Conservation (phyloP, 352 stramenopile genomes). For the Phytophthora pinifolia region DNA sequence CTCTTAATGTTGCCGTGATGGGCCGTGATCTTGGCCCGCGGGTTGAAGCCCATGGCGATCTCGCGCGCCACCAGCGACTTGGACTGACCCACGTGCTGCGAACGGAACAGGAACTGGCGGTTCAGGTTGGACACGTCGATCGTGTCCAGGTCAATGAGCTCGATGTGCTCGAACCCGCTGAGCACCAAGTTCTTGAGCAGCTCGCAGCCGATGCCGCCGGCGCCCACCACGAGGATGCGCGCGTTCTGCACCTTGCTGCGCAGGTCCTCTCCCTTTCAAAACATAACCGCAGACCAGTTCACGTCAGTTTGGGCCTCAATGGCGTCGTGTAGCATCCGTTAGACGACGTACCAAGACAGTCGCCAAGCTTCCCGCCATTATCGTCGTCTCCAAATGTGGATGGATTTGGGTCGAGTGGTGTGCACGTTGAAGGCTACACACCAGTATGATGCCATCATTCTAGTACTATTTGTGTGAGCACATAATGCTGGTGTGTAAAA, state of each 20-base stretch:
- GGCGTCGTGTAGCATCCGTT: neutral
- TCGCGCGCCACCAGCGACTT: constrained; percentile 93
- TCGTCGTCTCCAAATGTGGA: neutral
- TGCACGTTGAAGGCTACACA: too few species aligned
- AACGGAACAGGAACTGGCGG: constrained; percentile 99
- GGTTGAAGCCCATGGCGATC: constrained; percentile 90
- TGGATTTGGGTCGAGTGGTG: neutral
- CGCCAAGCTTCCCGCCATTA: constrained; percentile 30
- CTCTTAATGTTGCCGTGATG: constrained; percentile 98
- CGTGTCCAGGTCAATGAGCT: constrained; percentile 98
- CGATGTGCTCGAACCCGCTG: constrained; percentile 92
- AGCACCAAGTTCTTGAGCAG: constrained; percentile 99
- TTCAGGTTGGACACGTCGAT: constrained; percentile 99
- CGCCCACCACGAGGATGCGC: constrained; percentile 96
- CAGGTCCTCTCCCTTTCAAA: constrained; percentile 54
- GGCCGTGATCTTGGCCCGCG: constrained; percentile 84
- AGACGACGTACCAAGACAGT: constrained; percentile 61
- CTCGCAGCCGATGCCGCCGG: constrained; percentile 99
- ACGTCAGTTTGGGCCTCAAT: neutral
- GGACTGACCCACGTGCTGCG: constrained; percentile 96
- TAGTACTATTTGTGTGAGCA: too few species aligned
- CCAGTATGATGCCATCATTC: too few species aligned
- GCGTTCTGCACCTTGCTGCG: constrained; percentile 67
- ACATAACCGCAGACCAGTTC: neutral
- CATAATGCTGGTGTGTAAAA: too few species aligned